Percentiles rank a stretch among this genome's conserved stretches.
These are phyloP conservation scores for Aciculosporium take DNA, from an alignment of 2,329 filamentous ascomycete genomes.

Conservation along the genomic window DNA sequence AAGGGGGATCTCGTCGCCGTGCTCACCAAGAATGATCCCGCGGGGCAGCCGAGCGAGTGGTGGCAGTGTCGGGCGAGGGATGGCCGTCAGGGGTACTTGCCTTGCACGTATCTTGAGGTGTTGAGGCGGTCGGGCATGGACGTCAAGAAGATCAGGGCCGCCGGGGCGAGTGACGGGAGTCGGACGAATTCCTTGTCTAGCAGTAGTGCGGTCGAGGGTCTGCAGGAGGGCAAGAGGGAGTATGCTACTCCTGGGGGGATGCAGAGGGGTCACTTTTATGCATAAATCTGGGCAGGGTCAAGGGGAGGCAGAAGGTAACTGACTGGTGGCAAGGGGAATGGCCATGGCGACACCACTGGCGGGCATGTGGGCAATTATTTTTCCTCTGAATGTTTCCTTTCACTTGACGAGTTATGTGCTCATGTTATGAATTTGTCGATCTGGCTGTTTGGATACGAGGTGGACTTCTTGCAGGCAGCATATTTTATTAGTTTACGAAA, in stretches of 20 bases:
- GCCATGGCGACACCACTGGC: no score
- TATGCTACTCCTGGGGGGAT: constrained; percentile 40
- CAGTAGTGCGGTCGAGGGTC: constrained; percentile 16
- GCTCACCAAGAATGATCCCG: constrained; percentile 78
- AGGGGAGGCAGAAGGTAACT: no score
- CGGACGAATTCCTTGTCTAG: constrained; percentile 38
- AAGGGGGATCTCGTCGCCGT: constrained; percentile 95
- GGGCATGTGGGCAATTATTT: no score
- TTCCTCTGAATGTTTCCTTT: no score
- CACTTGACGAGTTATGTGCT: no score
- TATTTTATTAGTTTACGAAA: no score
- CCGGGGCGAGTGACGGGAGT: constrained; percentile 27
- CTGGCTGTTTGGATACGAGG: no score
- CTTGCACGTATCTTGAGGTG: constrained; percentile 78
- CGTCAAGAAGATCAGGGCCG: constrained; percentile 37
- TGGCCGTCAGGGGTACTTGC: constrained; percentile 81
- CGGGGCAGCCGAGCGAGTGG: constrained; percentile 89
- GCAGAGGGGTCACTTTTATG: constrained; percentile 45
- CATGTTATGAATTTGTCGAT: no score
- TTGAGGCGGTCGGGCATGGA: constrained; percentile 38
- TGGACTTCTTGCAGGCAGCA: no score
- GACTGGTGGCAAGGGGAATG: no score
- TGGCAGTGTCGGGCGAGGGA: constrained; percentile 89
- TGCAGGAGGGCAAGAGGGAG: constrained; percentile 33
- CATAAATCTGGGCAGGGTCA: constrained; percentile 18